Base-by-base conservation (phyloP, 495 filamentous ascomycete species). In the Penicillium pancosmium region DNA sequence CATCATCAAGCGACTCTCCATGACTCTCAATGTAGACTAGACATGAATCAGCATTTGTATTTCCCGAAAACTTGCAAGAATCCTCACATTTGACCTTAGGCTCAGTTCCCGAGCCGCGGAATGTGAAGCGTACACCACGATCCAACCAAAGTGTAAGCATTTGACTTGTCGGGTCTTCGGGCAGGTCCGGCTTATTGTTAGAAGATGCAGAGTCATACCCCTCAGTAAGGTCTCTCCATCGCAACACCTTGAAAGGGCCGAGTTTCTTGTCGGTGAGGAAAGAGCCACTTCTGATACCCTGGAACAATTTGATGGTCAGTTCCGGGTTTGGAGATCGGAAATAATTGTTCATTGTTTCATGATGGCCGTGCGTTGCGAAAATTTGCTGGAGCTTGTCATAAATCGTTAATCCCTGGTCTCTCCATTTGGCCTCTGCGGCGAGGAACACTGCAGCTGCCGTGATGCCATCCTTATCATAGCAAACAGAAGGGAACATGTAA, bases 71-170 rank as follows among this genome's bases (percentile, higher is more conserved):
- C 66, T 57, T 64, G 40, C 27, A 6, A 25, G 52, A 36, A 33
- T 52, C 64, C 78, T 64, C 73, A 84, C 83, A 72, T 65, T 87
- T 87, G 40, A 86, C 84, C 67, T 87, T 87, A 1, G 88, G 88
- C 68, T 91, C 88, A 2, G 88, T 91, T 5, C 88, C 88, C 2
- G 86, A 89, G 5, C 82, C 85, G 64, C 88, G 75, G 31, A 88
- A 77, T 2, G 87, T 91, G 67, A 90, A 88, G 43, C 83, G 80
- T 2, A 88, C 80, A 23, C 80, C 80, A 2, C 73, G 63, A 16
- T 80, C 80, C 27, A 91, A 65, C 76, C 86, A 86, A 55, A 84
- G 78, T n/a, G 88, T 90, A 55, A 91, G 80, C 88, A 91, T 91
- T 64, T 90, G 84, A 43, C 81, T 84, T 16, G 69, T 77, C 36